Conservation (phyloP, 2,329 filamentous ascomycete genomes). For the Myriosclerotinia duriaeana region DNA sequence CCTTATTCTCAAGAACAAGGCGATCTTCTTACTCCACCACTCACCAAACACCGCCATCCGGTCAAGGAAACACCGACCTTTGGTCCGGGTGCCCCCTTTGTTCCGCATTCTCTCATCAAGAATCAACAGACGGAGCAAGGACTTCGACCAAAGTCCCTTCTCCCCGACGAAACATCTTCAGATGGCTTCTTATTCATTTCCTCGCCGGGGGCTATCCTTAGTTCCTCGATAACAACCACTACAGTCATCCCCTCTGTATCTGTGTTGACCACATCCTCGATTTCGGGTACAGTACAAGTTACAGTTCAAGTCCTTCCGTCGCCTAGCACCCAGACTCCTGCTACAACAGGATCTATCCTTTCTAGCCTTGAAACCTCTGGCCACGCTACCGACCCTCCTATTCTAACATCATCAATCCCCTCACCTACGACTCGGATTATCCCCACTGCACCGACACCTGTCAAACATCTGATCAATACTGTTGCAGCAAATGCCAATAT, state of each 20-base stretch:
- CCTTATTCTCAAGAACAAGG: not conserved
- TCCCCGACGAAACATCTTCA: not conserved
- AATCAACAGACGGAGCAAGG: not conserved
- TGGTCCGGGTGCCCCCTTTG: not conserved
- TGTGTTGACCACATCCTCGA: slow-evolving; percentile 10
- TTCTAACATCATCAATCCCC: slow-evolving; percentile 7
- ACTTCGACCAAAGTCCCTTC: slow-evolving; percentile 1
- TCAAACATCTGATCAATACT: slow-evolving; percentile 26
- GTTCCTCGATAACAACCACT: slow-evolving; percentile 6
- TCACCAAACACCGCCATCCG: not conserved
- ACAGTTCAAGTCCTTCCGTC: slow-evolving; percentile 17
- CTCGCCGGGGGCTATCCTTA: slow-evolving; percentile 7
- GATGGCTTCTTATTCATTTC: slow-evolving; percentile 10
- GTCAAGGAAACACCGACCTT: not conserved
- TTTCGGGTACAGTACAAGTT: not conserved
- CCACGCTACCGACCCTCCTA: slow-evolving; percentile 3
- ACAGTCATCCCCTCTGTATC: slow-evolving; percentile 10
- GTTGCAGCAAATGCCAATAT: slow-evolving; percentile 45
- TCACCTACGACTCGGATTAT: slow-evolving; percentile 22
- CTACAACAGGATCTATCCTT: slow-evolving; percentile 4
- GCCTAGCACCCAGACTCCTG: not conserved
- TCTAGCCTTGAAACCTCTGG: slow-evolving; percentile 13
- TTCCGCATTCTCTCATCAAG: not conserved
- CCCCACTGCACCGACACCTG: slow-evolving; percentile 10
- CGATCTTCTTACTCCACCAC: not conserved